Evolutionary conservation across 345 rosid species (phyloP), one percentile per base, ranked within the genome.

Genomic region (Dovyalis caffra): DNA sequence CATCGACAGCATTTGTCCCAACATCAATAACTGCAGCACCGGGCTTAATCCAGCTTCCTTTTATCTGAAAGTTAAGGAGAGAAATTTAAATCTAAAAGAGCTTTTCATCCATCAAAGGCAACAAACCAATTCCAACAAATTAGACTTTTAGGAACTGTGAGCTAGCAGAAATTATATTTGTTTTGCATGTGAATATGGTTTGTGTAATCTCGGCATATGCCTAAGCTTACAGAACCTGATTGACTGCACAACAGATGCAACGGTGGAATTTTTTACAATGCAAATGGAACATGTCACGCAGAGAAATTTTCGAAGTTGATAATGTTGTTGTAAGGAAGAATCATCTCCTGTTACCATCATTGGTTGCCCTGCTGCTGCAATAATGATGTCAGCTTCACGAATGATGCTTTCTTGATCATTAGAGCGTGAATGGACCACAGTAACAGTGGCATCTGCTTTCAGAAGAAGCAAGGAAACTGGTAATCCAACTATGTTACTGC

Each of bases 11-110:
- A 37, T 94, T 91, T 68, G 92, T 94, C 47, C 97, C 98, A 49
- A 94, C 97, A 83, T 94, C 97, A n/a, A 94, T 88, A 33, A 92
- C 92, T 1, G 97, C 98, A 63, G 97, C 98, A 61, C 98, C 98
- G 23, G 93, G 93, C 67, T 94, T 94, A 79, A 94, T 94, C 98
- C 98, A 94, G 75, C 88, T 78, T 4, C 97, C 93, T 78, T 88
- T 92, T 62, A 94, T 90, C 98, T 94, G 87, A 68, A 81, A 77
- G 31, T 68, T 15, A 43, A 68, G 37, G 31, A 64, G 58, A 64
- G 34, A 32, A 3, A 66, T 47, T 62, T 16, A 28, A 33, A 33
- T 43, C 21, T 21, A 56, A 20, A 32, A 25, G 32, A 14, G 8
- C 14, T 63, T 23, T 31, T 4, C 5, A 25, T 53, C 38, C 26